Base-by-base conservation (phyloP, 2,329 filamentous ascomycete species). In the Westerdykella sp. region DNA sequence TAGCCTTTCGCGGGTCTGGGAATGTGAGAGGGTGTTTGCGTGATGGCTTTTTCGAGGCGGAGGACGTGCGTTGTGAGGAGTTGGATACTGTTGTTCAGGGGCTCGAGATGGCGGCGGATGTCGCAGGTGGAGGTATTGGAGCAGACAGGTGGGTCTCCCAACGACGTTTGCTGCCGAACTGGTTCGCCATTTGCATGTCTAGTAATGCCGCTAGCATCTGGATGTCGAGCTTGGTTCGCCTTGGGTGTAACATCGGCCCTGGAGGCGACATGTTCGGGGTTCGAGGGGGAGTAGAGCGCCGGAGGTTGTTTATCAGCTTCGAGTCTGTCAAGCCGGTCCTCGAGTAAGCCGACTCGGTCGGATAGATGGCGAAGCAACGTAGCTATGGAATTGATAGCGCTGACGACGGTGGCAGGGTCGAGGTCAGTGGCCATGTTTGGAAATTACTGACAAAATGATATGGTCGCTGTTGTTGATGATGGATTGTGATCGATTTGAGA, bases 21-120 rank as follows among this genome's bases (percentile, higher is more conserved):
- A 10, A 28, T 28, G 9, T 28, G 25, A 28, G 25, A 28, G 9
- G 25, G 7, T 2, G 25, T 23, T 23, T 14, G 36, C 4, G 16
- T 16, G 23, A 43, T 39, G n/a, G 37, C n/a, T 9, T 14, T 13
- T 18, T 43, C 41, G 14, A 43, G 39, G 13, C 37, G n/a, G 6
- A 39, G 16, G 6, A 43, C 11, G 32, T 43, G 41, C 11, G 22
- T 35, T 5, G 36, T 36, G 15, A 43, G 22, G 18, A 18, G 16
- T 9, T 12, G 15, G 21, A 43, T 43, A 21, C 36, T 30, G 10
- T 34, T 32, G 37, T 39, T 40, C 7, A 43, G 22, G 25, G 41
- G 41, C 37, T 43, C 25, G 4, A 39, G 36, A 18, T 43, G 37
- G 23, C 30, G 37, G 15, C 23, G 6, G 14, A 43, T 34, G 16